Base-by-base conservation (phyloP, 441 rosid genomes). In the Adansonia grandidieri region DNA sequence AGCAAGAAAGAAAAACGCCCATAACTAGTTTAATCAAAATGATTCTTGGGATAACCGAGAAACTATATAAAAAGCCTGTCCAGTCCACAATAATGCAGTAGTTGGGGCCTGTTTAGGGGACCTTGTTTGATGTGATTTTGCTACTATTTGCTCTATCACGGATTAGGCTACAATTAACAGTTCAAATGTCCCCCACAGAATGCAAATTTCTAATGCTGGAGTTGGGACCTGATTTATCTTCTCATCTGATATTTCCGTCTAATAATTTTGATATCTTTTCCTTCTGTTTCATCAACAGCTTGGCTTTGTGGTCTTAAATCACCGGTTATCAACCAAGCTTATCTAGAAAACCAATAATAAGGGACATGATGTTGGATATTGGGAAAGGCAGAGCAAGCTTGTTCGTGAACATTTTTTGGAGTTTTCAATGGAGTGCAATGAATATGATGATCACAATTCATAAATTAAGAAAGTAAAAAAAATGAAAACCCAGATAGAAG, bases 401-500 rank as follows among this genome's bases (percentile, higher is more conserved):
- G 9, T 17, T 57, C 62, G 19, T 19, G 58, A 14, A 28, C n/a
- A 1, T 17, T 53, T 53, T 53, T 53, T 53, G 57, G 57, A 14
- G 17, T 13, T 53, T 53, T 53, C 58, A 48, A 48, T 48, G 53
- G 53, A 48, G 15, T 48, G 13, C 53, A 11, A 10, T 48, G 53
- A 48, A 9, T 11, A 48, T 11, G 15, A 61, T 61, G 17, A 62
- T 57, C 61, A 57, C 19, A n/a, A 6, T 19, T 57, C 8, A 56
- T 9, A 50, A 50, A 13, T 11, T 2, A 50, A 50, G 54, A 11
- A 13, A 2, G 54, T 5, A 58, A 20, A 24, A 11, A 62, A 13
- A 24, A 28, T n/a, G n/a, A 37, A 61, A 79, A 37, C 69, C 67
- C 71, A 67, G 6, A 47, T 48, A 61, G 83, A 84, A 85, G 85